Evolutionary conservation across 345 rosid genomes (phyloP).

Genomic region (Erysimum cheiranthoides): DNA sequence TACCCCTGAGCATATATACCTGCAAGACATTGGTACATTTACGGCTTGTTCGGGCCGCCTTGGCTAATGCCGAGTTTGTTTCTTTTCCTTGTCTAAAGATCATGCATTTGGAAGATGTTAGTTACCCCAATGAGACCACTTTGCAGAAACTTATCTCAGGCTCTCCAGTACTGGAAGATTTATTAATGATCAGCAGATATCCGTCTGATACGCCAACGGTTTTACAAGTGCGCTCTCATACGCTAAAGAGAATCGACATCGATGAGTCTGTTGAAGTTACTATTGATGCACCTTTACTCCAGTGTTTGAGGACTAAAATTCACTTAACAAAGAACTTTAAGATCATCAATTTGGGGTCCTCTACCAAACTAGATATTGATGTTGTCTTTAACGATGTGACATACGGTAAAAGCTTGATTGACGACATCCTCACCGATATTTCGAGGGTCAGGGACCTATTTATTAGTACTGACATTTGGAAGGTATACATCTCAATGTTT

Average conservation of each 20-base stretch:
- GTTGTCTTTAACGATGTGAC: not conserved
- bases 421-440: not conserved
- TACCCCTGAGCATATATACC: not conserved
- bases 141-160: constrained; percentile 10
- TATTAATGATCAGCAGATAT: not conserved
- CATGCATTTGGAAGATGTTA: not conserved
- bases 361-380: not conserved
- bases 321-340: not conserved
- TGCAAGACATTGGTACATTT: constrained; percentile 15
- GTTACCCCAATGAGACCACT: not conserved
- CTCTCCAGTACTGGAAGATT: constrained; percentile 9
- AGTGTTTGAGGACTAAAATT: not conserved
- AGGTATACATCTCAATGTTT: constrained; percentile 16
- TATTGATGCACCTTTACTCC: constrained; percentile 28
- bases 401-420: not conserved
- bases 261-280: not conserved
- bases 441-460: not conserved
- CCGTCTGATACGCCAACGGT: not conserved
- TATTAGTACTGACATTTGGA: not conserved
- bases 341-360: not conserved
- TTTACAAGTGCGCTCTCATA: constrained; percentile 7
- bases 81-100: not conserved
- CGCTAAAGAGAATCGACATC: not conserved
- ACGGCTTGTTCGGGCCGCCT: not conserved
- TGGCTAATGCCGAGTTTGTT: not conserved